Evolutionary conservation across 305 asterid species (phyloP), one percentile per base, ranked within the genome.

Genomic region (Solanum hybrid): DNA sequence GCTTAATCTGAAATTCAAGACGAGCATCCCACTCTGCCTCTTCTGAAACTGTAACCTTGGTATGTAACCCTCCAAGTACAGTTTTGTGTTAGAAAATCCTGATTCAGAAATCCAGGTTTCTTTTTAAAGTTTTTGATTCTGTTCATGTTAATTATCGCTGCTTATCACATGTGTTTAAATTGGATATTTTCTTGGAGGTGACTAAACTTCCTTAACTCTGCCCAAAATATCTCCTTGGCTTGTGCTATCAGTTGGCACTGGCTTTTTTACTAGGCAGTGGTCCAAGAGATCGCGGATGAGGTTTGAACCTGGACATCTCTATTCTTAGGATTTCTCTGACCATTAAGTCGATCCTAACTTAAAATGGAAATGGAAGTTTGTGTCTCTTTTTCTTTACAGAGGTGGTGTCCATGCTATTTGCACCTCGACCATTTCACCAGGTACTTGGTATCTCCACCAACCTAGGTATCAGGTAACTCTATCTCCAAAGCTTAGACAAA

Each of bases 31-130:
- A 22, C 87, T 8, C 6, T 18, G 37, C 73, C 73, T 83, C 26
- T 46, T 42, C 18, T 42, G 71, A 42, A 40, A 83, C 37, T 83
- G 73, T 16, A 78, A 76, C 90, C 61, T 78, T 87, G 95, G 93
- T 94, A 91, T 89, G 69, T 89, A 86, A 76, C 61, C 79, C 74
- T 83, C 39, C 87, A 28, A 46, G 35, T 83, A 26, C 73, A 83
- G 33, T 83, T 83, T 83, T 83, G 37, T 83, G 8, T 46, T 28
- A 46, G 74, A 46, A 46, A 42, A 46, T 28, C 73, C 39, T 42
- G 29, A 83, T 83, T 46, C 28, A 42, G 37, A 82, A 82, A 42
- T 82, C 28, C 87, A 29, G 26, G 73, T 16, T 83, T 16, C 87
- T 83, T 28, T 46, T 83, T 12, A 1, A 83, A 16, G 73, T 46